Evolutionary conservation across 2,329 filamentous ascomycete species (phyloP).

Genomic region (Pyricularia sp.): DNA sequence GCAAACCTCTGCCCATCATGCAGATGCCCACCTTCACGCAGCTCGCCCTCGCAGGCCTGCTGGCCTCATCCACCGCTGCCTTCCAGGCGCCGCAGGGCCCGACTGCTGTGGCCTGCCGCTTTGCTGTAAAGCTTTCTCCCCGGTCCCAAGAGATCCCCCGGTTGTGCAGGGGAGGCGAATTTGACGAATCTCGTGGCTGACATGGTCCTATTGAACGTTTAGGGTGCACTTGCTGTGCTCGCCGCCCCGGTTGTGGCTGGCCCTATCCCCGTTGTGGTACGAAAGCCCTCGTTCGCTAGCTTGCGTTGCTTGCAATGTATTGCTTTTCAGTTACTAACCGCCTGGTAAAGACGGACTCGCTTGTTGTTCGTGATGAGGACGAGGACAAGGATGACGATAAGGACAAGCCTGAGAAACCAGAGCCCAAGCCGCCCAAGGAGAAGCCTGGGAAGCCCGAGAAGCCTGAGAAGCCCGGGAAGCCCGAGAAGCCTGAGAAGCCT

Average conservation of each 20-base stretch:
- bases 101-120: neutral
- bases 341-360: neutral
- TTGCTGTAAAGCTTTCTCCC: neutral
- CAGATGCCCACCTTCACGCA: neutral
- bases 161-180: no score
- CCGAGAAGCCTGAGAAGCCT: neutral
- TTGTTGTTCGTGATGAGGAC: neutral
- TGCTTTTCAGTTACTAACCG: no score
- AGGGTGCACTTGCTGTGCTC: conserved; percentile 4
- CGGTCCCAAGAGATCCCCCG: neutral
- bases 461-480: neutral
- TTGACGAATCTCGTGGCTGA: neutral
- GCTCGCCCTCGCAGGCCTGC: conserved; percentile 14
- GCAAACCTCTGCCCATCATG: neutral
- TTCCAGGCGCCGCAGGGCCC: conserved; percentile 40
- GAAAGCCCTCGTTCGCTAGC: neutral
- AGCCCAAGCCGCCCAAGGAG: neutral
- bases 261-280: neutral
- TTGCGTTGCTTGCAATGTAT: neutral
- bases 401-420: conserved; percentile 2
- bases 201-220: neutral
- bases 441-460: neutral
- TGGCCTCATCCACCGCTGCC: conserved; percentile 55
- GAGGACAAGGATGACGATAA: neutral
- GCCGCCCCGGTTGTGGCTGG: neutral